A percentile compares a stretch with the other conserved stretches of the same genome.
Evolutionary conservation across 805 yeast species (phyloP).

Genomic region (Zygoascus biomembranicola): DNA sequence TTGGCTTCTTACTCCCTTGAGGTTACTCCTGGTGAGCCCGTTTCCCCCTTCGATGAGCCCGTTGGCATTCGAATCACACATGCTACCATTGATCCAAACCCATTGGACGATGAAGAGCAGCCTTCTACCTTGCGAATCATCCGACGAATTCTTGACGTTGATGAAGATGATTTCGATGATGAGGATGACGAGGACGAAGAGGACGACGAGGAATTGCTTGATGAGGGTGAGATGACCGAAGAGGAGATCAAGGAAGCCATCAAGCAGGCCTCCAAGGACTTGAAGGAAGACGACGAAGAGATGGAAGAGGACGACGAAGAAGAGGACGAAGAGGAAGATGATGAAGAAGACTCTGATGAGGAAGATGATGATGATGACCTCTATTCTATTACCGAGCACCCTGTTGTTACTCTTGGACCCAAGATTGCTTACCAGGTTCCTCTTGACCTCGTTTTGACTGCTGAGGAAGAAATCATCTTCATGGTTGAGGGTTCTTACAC

Average conservation of each 20-base stretch:
- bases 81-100: constrained; percentile 87
- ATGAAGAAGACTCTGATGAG: constrained; percentile 42
- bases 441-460: constrained; percentile 78
- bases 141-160: constrained; percentile 47
- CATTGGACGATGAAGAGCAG: constrained; percentile 45
- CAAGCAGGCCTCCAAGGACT: constrained; percentile 33
- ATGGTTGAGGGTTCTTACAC: constrained; percentile 96
- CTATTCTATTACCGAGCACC: constrained; percentile 73
- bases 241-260: constrained; percentile 41
- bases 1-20: constrained; percentile 81
- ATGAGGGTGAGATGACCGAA: constrained; percentile 31
- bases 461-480: constrained; percentile 90
- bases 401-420: constrained; percentile 87
- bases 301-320: constrained; percentile 30
- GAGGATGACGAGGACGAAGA: constrained; percentile 29
- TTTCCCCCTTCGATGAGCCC: constrained; percentile 81
- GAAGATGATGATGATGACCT: constrained; percentile 56
- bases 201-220: constrained; percentile 27
- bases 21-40: constrained; percentile 78
- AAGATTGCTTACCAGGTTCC: constrained; percentile 75
- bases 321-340: constrained; percentile 37
- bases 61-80: constrained; percentile 71
- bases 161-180: constrained; percentile 18
- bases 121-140: constrained; percentile 89
- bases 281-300: constrained; percentile 28